phyloP scores from a whole-genome alignment of 805 yeast genomes.

The Spathaspora arborariae region DNA sequence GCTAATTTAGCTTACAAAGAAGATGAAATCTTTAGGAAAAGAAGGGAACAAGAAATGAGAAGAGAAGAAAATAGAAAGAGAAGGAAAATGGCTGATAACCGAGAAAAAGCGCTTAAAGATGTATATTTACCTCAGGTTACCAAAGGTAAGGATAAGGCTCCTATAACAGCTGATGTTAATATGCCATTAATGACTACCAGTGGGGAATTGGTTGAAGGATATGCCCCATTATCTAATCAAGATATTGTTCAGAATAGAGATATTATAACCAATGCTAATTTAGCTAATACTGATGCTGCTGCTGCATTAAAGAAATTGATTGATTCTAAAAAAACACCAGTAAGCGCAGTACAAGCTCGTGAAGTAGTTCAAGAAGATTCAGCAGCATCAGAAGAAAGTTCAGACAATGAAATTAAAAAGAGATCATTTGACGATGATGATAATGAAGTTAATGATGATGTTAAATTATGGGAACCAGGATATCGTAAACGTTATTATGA shows the following conservation, averaged over 20 bases:
- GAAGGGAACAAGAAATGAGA: conserved; percentile 67
- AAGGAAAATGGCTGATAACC: conserved; percentile 45
- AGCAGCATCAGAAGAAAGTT: conserved; percentile 1
- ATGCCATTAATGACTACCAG: conserved; percentile 73
- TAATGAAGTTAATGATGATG: conserved; percentile 36
- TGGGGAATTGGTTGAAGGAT: conserved; percentile 70
- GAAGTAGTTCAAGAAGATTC: conserved; percentile 6
- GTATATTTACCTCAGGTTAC: conserved; percentile 51
- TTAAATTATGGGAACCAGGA: conserved; percentile 83
- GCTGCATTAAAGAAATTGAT: conserved; percentile 46
- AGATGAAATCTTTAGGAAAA: conserved; percentile 66
- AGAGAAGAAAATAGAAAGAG: conserved; percentile 63
- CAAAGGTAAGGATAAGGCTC: conserved; percentile 75
- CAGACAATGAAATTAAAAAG: conserved; percentile 7
- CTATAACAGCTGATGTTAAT: conserved; percentile 60
- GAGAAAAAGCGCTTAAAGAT: conserved; percentile 42
- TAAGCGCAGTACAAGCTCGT: conserved; percentile 44
- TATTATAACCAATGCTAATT: conserved; percentile 63
- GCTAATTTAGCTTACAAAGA: conserved; percentile 67
- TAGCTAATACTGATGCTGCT: conserved; percentile 69
- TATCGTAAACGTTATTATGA: conserved; percentile 78
- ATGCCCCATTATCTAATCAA: conserved; percentile 59
- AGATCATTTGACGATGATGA: conserved; percentile 15
- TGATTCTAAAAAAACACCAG: conserved; percentile 20
- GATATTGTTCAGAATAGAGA: conserved; percentile 66